These are phyloP conservation scores for Hawksworthiomyces lignivorus DNA, from an alignment of 2,329 filamentous ascomycete species.

Conservation along the genomic window DNA sequence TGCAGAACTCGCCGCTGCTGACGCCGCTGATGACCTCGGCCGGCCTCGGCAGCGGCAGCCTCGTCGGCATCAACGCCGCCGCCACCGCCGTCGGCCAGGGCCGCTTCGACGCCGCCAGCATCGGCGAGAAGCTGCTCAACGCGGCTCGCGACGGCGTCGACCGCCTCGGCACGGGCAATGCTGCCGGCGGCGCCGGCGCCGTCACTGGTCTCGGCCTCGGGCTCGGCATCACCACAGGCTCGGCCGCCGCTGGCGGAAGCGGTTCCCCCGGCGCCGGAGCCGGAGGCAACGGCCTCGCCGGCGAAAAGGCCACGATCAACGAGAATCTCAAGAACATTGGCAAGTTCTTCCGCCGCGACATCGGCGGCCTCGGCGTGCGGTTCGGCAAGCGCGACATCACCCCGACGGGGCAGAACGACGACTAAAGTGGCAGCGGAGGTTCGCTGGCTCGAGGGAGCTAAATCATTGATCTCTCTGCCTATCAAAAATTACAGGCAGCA, in stretches of 20 bases:
- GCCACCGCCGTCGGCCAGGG: not conserved
- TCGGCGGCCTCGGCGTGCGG: conserved; percentile 64
- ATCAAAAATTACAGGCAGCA: no score
- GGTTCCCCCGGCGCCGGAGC: not conserved
- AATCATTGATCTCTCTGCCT: no score
- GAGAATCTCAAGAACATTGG: conserved; percentile 94
- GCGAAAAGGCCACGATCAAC: conserved; percentile 67
- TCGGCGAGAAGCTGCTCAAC: conserved; percentile 83
- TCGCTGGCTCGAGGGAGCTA: no score
- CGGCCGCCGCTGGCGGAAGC: not conserved
- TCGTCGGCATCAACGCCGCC: conserved; percentile 27
- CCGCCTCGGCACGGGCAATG: conserved; percentile 57
- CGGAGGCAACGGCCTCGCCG: conserved; percentile 14
- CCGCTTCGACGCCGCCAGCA: conserved; percentile 20
- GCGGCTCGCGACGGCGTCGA: conserved; percentile 79
- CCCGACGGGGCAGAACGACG: conserved; percentile 20
- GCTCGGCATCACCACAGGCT: conserved; percentile 1
- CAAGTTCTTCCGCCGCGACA: conserved; percentile 89
- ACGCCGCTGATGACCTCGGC: conserved; percentile 52
- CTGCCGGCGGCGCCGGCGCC: conserved; percentile 19
- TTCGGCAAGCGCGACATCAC: conserved; percentile 57
- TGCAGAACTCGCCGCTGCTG: conserved; percentile 62
- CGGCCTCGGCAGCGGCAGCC: conserved; percentile 30
- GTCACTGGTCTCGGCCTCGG: conserved; percentile 15
- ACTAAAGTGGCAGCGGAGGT: no score